phyloP scores from a whole-genome alignment of 2,329 filamentous ascomycete genomes.

The Trichothecium roseum region DNA sequence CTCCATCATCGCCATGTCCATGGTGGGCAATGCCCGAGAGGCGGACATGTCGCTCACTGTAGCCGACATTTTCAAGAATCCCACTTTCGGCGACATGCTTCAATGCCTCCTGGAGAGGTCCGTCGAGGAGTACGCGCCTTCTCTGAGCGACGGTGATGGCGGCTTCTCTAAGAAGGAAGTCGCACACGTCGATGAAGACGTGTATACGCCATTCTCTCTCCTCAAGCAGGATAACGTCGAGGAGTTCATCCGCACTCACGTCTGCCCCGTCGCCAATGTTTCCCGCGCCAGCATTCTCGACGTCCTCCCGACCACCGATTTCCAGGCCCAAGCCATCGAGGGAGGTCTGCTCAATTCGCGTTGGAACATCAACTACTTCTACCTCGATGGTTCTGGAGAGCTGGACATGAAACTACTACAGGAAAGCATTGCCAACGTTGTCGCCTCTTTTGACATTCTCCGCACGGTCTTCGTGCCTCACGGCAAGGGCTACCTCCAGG shows the following conservation, averaged over 20 bases:
- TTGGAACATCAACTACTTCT: slow-evolving; percentile 8
- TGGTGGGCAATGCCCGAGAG: slow-evolving; percentile 31
- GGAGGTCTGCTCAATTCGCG: slow-evolving; percentile 8
- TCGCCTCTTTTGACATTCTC: slow-evolving; percentile 44
- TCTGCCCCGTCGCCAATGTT: slow-evolving; percentile 10
- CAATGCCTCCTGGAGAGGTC: background rate
- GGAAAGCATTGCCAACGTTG: slow-evolving; percentile 2
- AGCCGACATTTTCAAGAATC: slow-evolving; percentile 32
- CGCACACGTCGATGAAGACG: background rate
- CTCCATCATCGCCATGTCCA: slow-evolving; percentile 38
- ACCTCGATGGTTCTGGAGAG: slow-evolving; percentile 1
- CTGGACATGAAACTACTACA: background rate
- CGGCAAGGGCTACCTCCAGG: slow-evolving; percentile 2
- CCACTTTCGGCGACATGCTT: slow-evolving; percentile 30
- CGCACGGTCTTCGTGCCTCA: slow-evolving; percentile 47
- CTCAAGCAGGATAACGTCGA: slow-evolving; percentile 2
- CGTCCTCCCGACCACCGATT: slow-evolving; percentile 8
- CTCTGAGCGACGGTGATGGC: slow-evolving; percentile 4
- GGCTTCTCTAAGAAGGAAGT: slow-evolving; percentile 3
- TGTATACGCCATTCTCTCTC: slow-evolving; percentile 3
- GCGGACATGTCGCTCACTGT: slow-evolving; percentile 30
- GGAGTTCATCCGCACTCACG: slow-evolving; percentile 2
- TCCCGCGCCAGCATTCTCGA: slow-evolving; percentile 12
- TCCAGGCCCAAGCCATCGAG: slow-evolving; percentile 2
- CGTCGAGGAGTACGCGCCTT: slow-evolving; percentile 2